Percentiles rank a stretch among this genome's conserved stretches.
Conservation (phyloP, 345 rosid species). For the Citrus reticulata region DNA sequence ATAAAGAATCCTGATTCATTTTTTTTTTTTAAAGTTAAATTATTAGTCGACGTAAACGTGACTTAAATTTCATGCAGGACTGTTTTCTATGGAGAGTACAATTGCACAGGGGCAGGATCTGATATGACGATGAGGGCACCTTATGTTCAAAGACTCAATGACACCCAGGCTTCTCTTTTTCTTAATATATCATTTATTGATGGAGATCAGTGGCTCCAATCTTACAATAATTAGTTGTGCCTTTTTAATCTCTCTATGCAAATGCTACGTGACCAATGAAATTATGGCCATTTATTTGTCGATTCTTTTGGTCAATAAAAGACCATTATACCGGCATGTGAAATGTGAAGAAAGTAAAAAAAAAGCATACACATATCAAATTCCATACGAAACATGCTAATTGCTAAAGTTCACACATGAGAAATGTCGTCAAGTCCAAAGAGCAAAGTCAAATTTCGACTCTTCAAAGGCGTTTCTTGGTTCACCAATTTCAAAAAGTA, state of each 20-base stretch:
- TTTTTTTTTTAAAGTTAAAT: neutral
- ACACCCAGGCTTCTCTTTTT: constrained; percentile 54
- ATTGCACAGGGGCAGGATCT: constrained; percentile 75
- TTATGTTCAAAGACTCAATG: constrained; percentile 62
- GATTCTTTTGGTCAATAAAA: neutral
- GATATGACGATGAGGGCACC: constrained; percentile 47
- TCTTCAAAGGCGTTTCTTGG: neutral
- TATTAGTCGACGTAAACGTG: too few relatives aligned
- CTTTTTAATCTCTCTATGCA: neutral
- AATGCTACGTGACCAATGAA: neutral
- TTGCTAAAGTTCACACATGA: neutral
- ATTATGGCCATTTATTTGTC: neutral
- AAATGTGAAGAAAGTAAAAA: neutral
- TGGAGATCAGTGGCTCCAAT: constrained; percentile 72
- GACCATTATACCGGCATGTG: neutral
- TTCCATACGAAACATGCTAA: neutral
- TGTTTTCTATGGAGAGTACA: constrained; percentile 67
- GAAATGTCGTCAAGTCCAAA: neutral
- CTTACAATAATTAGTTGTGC: constrained; percentile 1
- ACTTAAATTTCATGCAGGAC: constrained; percentile 40
- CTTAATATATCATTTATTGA: constrained; percentile 56
- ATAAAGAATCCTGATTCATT: neutral
- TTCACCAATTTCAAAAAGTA: neutral
- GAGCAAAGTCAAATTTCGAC: neutral
- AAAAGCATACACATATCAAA: neutral